Conservation (phyloP, 768 basidiomycete species). For the Tricholoma furcatifolium region DNA sequence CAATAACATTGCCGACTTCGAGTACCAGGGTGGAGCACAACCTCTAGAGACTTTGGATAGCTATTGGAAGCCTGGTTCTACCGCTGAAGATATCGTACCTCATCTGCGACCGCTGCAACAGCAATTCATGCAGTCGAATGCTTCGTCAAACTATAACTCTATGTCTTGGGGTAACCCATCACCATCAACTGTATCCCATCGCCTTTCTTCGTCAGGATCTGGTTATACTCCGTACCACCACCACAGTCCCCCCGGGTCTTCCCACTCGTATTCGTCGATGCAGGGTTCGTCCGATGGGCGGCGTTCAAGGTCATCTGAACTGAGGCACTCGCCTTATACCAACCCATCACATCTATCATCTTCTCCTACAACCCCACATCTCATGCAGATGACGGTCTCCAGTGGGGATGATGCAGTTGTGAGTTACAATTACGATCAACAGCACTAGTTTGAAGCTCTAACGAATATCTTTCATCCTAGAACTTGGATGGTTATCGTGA, state of each 20-base stretch:
- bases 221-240: conserved; percentile 7
- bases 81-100: not conserved
- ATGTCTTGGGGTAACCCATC: conserved; percentile 1
- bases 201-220: conserved; percentile 4
- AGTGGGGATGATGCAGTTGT: conserved; percentile 1
- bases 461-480: conserved; percentile 12
- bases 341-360: conserved; percentile 8
- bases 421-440: not conserved
- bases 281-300: conserved; percentile 4
- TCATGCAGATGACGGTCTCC: not conserved
- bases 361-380: conserved; percentile 7
- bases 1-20: not conserved
- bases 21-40: conserved; percentile 1
- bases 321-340: conserved; percentile 7
- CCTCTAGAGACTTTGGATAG: not conserved
- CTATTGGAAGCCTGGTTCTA: conserved; percentile 4
- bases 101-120: not conserved
- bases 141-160: conserved; percentile 6
- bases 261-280: conserved; percentile 1
- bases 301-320: conserved; percentile 12
- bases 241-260: conserved; percentile 6
- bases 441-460: not conserved
- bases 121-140: conserved; percentile 1
- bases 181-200: not conserved
- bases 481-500: conserved; percentile 41